Evolutionary conservation across 2,329 filamentous ascomycete genomes (phyloP), one percentile per base, ranked within the genome.

Genomic region (Penicillium thymicola): DNA sequence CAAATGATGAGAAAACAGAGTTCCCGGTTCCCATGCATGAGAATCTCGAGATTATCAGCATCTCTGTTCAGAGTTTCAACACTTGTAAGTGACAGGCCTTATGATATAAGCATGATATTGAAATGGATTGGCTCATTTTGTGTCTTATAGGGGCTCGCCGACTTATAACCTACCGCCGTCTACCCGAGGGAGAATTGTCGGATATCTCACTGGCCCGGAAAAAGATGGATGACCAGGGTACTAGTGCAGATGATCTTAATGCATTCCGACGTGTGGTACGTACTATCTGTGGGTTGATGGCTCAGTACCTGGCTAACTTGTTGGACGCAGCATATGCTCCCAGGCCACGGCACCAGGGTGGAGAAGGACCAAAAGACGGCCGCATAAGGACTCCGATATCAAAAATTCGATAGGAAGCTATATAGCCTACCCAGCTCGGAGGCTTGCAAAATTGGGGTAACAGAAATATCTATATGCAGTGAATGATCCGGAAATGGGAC

Each of bases 21-120:
- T 85, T 96, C 23, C 80, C 85, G 0, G 82, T 93, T 14, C 93
- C 93, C 0, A 82, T 80, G 21, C 91, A 97, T 70, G 88, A 89
- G 0, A 85, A 83, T 55, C 76, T 99, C 14, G 83, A 89, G 66
- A 77, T 93, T 25, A 82, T 92, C 21, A 86, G 83, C 42, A 83
- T 92, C 30, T 96, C 92, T 69, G 85, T 89, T 7, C 94, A 99
- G 71, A 81, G 83, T 0, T 99, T 99, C 71, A 93, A 91, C 70
- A 94, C 89, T 75, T 99, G 90, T 90, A 41, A 60, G 75, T 73
- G 32, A 79, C 66, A 5, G 7, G 27, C n/a, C 1, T 18, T 25
- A 3, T 34, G 7, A n/a, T n/a, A 16, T 3, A 21, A 27, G 1
- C 4, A 21, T 16, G 32, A 40, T 10, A 10, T 18, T 27, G 9